These are phyloP conservation scores for Stropharia rugosoannulata DNA, from an alignment of 768 basidiomycete genomes.

Conservation along the genomic window DNA sequence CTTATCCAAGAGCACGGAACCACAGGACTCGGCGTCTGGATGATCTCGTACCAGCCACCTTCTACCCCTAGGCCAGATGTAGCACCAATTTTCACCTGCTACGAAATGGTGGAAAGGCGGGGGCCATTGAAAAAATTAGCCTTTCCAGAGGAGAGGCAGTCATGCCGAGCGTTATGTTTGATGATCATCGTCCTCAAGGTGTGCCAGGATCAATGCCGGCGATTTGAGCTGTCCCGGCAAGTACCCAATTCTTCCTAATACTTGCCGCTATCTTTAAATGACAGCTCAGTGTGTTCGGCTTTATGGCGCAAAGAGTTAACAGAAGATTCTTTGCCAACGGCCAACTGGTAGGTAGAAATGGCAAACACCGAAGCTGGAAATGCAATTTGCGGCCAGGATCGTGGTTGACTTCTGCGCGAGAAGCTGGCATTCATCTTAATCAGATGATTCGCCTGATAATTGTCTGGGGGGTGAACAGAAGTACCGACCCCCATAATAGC, in stretches of 20 bases:
- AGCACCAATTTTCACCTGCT: neutral
- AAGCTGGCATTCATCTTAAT: neutral
- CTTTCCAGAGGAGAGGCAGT: neutral
- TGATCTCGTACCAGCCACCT: slow-evolving; percentile 7
- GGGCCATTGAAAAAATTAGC: neutral
- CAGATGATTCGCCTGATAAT: slow-evolving; percentile 6
- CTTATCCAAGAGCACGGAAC: slow-evolving; percentile 14
- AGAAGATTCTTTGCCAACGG: slow-evolving; percentile 2
- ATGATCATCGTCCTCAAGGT: neutral
- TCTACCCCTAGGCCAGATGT: slow-evolving; percentile 1
- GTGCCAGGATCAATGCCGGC: slow-evolving; percentile 18
- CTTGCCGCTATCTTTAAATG: slow-evolving; percentile 1
- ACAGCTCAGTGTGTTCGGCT: slow-evolving; percentile 3
- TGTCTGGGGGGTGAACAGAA: neutral
- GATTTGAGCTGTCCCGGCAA: slow-evolving; percentile 16
- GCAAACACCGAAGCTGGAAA: slow-evolving; percentile 4
- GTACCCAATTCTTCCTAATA: neutral
- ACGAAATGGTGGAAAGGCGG: neutral
- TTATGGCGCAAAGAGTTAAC: neutral
- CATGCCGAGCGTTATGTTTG: neutral
- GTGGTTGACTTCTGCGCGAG: neutral
- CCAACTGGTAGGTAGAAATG: slow-evolving; percentile 7
- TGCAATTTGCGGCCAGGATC: neutral
- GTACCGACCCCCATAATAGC: neutral
- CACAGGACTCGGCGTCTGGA: slow-evolving; percentile 11